Percentiles rank a stretch among this genome's conserved stretches.
Conservation (phyloP, 1,139 yeast genomes). For the Geotrichum bryndzae region DNA sequence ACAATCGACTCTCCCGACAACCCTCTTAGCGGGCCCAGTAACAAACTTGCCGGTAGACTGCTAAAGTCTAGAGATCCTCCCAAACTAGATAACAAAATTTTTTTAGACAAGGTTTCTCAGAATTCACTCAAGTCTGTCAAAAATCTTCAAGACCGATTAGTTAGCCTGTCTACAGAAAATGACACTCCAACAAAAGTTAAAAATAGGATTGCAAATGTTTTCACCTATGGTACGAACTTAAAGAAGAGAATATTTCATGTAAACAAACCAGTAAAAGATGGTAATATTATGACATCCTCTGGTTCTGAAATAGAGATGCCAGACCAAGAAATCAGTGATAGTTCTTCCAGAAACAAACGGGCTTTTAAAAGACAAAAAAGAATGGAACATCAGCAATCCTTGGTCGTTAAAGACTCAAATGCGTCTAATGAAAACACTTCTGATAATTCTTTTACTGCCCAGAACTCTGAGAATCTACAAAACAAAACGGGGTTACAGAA, state of each 20-base stretch:
- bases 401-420: not conserved
- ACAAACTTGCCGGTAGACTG: not conserved
- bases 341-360: not conserved
- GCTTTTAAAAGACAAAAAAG: not conserved
- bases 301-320: not conserved
- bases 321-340: not conserved
- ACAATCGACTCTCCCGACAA: not conserved
- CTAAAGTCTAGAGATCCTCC: not conserved
- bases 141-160: not conserved
- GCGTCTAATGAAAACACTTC: not conserved
- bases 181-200: not conserved
- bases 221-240: not conserved
- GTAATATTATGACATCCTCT: not conserved
- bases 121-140: not conserved
- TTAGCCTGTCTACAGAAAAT: not conserved
- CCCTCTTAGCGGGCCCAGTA: not conserved
- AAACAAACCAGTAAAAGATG: not conserved
- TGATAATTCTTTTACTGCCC: not conserved
- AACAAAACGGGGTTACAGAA: not conserved
- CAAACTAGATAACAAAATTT: not conserved
- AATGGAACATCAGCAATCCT: not conserved
- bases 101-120: not conserved
- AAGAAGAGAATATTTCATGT: not conserved
- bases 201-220: not conserved
- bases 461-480: not conserved